A percentile compares a stretch with the other conserved stretches of the same genome.
phyloP scores from a whole-genome alignment of 495 filamentous ascomycete species.

The Penicillium egyptiacum region DNA sequence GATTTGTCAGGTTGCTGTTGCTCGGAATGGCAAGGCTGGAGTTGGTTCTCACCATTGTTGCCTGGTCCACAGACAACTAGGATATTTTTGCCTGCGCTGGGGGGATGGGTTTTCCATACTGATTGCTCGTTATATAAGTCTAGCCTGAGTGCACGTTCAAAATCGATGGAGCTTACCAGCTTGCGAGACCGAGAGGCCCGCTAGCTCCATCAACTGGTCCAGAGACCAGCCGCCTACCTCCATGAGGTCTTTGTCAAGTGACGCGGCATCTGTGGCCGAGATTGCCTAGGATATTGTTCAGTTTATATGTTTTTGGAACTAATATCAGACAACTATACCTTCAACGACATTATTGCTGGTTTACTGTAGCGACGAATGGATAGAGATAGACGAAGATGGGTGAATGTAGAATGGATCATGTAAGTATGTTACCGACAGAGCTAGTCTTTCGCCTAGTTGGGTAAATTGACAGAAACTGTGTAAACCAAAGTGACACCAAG shows the following conservation, averaged over 20 bases:
- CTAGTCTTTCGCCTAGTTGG: not conserved
- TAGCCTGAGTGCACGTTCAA: not conserved
- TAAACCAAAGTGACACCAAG: not conserved
- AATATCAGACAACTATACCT: constrained; percentile 24
- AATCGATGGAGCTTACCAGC: constrained; percentile 55
- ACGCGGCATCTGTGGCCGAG: constrained; percentile 80
- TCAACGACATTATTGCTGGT: constrained; percentile 44
- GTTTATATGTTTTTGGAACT: not conserved
- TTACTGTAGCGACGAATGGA: constrained; percentile 29
- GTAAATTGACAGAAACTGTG: not conserved
- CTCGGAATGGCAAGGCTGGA: constrained; percentile 4
- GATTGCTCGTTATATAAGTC: not conserved
- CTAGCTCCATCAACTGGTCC: constrained; percentile 97
- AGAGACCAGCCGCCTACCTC: constrained; percentile 86
- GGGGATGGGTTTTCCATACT: constrained; percentile 64
- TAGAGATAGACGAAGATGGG: constrained; percentile 14
- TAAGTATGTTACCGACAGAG: not conserved
- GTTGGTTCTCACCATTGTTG: constrained; percentile 72
- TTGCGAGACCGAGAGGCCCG: constrained; percentile 90
- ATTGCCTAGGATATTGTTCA: constrained; percentile 61
- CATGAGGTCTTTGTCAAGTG: constrained; percentile 94
- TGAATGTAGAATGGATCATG: constrained; percentile 31
- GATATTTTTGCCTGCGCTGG: constrained; percentile 65
- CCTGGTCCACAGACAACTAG: constrained; percentile 91
- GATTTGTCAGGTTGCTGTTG: constrained; percentile 11